These are phyloP conservation scores for Spathaspora sp. DNA, from an alignment of 1,139 yeast species.

Conservation along the genomic window DNA sequence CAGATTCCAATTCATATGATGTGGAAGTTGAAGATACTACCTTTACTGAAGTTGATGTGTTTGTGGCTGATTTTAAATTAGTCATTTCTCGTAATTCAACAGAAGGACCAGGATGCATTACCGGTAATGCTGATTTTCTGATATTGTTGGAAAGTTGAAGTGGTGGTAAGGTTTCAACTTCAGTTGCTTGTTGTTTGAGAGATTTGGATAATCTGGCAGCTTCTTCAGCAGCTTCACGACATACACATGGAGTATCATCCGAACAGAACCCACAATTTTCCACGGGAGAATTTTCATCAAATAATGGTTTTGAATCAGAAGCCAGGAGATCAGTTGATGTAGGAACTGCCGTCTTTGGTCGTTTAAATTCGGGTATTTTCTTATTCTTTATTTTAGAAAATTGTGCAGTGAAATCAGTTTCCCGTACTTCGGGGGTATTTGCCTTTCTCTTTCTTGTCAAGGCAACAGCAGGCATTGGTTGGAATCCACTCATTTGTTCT, in stretches of 20 bases:
- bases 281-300: conserved; percentile 51
- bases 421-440: conserved; percentile 22
- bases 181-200: conserved; percentile 16
- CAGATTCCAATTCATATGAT: conserved; percentile 7
- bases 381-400: conserved; percentile 24
- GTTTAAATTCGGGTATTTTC: conserved; percentile 38
- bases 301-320: conserved; percentile 14
- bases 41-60: conserved; percentile 40
- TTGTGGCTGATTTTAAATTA: conserved; percentile 35
- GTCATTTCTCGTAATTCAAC: conserved; percentile 50
- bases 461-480: conserved; percentile 64
- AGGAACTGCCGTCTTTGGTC: background rate
- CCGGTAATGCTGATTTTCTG: conserved; percentile 48
- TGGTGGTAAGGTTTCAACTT: conserved; percentile 31
- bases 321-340: conserved; percentile 4
- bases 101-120: conserved; percentile 67
- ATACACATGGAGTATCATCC: conserved; percentile 88
- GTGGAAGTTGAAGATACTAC: conserved; percentile 15
- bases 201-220: conserved; percentile 39
- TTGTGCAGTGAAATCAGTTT: conserved; percentile 55
- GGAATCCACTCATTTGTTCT: conserved; percentile 39
- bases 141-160: conserved; percentile 27
- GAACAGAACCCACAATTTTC: conserved; percentile 93
- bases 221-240: conserved; percentile 78
- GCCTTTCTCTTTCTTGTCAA: conserved; percentile 32